Conservation (phyloP, 257 asterid genomes). For the Nicotiana benthamiana region DNA sequence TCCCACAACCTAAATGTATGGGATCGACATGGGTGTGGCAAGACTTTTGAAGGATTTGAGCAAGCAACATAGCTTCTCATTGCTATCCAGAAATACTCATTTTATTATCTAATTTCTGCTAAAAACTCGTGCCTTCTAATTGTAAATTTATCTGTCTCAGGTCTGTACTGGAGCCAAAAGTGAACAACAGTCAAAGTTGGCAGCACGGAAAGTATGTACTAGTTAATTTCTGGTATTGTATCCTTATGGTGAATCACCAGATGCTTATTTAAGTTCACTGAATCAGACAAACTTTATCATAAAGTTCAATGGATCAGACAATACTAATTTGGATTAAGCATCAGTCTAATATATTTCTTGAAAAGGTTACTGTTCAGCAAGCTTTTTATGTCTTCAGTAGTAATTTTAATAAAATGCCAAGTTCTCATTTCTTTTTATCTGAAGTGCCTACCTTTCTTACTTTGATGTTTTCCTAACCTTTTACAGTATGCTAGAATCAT, state of each 20-base stretch:
- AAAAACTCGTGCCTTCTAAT: not conserved
- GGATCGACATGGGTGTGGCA: too few species aligned
- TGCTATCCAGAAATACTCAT: not conserved
- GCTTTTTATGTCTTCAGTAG: not conserved
- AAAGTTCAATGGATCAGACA: not conserved
- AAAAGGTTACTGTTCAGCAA: not conserved
- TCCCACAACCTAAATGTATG: too few species aligned
- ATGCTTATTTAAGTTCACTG: not conserved
- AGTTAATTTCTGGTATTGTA: constrained; percentile 2
- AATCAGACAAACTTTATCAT: too few species aligned
- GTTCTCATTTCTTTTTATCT: not conserved
- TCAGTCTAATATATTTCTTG: not conserved
- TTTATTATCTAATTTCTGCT: not conserved
- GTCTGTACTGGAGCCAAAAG: constrained; percentile 90
- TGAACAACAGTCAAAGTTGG: constrained; percentile 66
- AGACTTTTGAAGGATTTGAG: too few species aligned
- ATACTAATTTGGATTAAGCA: not conserved
- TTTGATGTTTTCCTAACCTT: not conserved
- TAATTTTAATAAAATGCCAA: not conserved
- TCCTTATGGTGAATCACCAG: not conserved
- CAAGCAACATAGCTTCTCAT: too few species aligned
- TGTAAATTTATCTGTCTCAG: constrained; percentile 21
- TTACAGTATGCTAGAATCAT: constrained; percentile 64
- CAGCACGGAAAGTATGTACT: constrained; percentile 61
- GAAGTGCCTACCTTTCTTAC: not conserved